Evolutionary conservation across 352 stramenopile species (phyloP).

Genomic region (Hyaloperonospora arabidopsidis): DNA sequence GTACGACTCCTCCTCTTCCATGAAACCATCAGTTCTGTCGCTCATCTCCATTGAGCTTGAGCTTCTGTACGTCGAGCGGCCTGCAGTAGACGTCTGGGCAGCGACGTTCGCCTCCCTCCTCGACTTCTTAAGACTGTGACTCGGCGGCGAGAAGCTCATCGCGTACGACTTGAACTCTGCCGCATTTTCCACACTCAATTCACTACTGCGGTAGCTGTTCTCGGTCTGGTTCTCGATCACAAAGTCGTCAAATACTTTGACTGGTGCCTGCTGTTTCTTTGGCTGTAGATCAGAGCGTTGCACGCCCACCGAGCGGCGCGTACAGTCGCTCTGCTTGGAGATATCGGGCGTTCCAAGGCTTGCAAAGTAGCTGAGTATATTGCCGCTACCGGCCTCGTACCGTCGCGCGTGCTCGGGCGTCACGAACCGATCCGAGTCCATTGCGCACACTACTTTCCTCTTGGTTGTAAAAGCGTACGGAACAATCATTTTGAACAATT

Average conservation of each 20-base stretch:
- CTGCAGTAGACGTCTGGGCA: conserved; percentile 1
- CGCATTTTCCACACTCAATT: conserved; percentile 12
- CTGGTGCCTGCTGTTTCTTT: conserved; percentile 1
- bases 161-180: conserved; percentile 15
- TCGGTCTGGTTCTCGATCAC: conserved; percentile 27
- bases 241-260: conserved; percentile 28
- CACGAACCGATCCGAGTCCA: conserved; percentile 13
- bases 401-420: conserved; percentile 26
- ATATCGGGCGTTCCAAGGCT: conserved; percentile 36
- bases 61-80: conserved; percentile 4
- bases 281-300: conserved; percentile 4
- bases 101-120: conserved; percentile 2
- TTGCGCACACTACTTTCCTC: conserved; percentile 11
- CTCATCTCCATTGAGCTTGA: conserved; percentile 6
- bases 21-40: neutral
- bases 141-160: conserved; percentile 28
- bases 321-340: conserved; percentile 24
- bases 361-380: conserved; percentile 58
- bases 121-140: conserved; percentile 13
- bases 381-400: conserved; percentile 50
- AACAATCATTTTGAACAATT: too few relatives aligned
- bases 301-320: conserved; percentile 8
- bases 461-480: neutral
- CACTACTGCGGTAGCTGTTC: conserved; percentile 23
- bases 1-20: conserved; percentile 15